Base-by-base conservation (phyloP, 1,284 basidiomycete species). In the Chalciporus sp. region DNA sequence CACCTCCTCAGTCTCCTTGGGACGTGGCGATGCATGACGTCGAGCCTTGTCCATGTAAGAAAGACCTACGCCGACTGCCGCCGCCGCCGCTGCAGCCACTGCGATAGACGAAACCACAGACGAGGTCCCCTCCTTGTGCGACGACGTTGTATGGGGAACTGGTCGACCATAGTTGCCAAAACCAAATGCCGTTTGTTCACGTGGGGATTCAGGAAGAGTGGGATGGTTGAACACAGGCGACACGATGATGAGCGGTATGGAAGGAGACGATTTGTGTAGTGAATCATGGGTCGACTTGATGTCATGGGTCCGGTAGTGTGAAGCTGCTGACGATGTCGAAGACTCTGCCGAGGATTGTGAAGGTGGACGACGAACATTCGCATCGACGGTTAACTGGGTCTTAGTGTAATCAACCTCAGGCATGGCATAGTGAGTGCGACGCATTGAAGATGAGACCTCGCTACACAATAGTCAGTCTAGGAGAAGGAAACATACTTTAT, bases 401-500 rank as follows among this genome's bases (percentile, higher is more conserved):
- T 28, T 31, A 2, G 16, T 2, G 7, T 14, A 8, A 42, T 26
- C 23, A 7, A 39, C 7, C 4, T 19, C 9, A 19, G 29, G 37
- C 7, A 3, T 31, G 11, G 2, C 33, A 37, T 3, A 35, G 52
- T 35, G 16, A 45, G n/a, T 26, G n/a, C 2, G 7, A 37, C 14
- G 11, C 19, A 26, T 46, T 26, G 37, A 5, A 7, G 45, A 29
- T 14, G 39, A 6, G 20, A 19, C 31, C 8, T 55, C 47, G 6
- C 64, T 69, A 23, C 27, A 7, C 6, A 27, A 44, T 16, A 1
- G 26, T 67, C 39, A 69, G 19, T 23, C n/a, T 2, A 44, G 4
- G 10, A 7, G 23, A 31, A 12, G 2, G 3, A 27, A 10, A 39
- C 23, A 23, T 23, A 23, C 3, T 19, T 45, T 43, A 33, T 14